Percentiles rank a stretch among this genome's conserved stretches.
Conservation (phyloP, 2,329 filamentous ascomycete species). For the Hymenoscyphus linearis region DNA sequence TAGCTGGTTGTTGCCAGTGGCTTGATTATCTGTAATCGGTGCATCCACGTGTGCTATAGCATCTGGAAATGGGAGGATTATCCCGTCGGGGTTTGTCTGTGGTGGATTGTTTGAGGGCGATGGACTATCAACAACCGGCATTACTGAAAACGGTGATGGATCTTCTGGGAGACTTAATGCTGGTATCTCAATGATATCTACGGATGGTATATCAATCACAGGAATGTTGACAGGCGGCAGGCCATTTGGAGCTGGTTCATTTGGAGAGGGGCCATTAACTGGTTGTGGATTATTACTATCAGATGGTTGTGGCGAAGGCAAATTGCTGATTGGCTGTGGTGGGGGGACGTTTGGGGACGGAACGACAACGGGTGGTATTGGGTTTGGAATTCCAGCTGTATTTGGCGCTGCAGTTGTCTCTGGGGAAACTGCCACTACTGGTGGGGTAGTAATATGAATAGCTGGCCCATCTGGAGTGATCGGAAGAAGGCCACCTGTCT, state of each 20-base stretch:
- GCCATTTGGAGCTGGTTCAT: not conserved
- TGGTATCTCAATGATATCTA: too few species aligned
- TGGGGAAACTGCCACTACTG: not conserved
- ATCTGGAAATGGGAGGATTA: not conserved
- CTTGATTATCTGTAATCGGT: not conserved
- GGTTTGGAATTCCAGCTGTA: not conserved
- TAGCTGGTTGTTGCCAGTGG: not conserved
- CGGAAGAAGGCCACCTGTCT: not conserved
- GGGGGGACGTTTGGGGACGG: not conserved
- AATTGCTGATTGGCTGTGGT: too few species aligned
- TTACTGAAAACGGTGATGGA: too few species aligned
- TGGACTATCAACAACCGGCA: too few species aligned
- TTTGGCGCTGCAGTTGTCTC: not conserved
- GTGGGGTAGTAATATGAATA: not conserved
- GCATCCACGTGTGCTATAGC: not conserved
- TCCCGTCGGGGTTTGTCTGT: not conserved
- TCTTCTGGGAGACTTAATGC: too few species aligned
- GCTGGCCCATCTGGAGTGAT: not conserved
- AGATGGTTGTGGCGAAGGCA: too few species aligned
- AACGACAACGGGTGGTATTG: not conserved
- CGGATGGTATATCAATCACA: too few species aligned
- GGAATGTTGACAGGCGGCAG: too few species aligned
- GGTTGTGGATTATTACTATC: not conserved
- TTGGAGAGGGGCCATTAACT: not conserved
- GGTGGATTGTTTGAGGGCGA: not conserved